phyloP scores from a whole-genome alignment of 345 rosid species.

The Heritiera littoralis region DNA sequence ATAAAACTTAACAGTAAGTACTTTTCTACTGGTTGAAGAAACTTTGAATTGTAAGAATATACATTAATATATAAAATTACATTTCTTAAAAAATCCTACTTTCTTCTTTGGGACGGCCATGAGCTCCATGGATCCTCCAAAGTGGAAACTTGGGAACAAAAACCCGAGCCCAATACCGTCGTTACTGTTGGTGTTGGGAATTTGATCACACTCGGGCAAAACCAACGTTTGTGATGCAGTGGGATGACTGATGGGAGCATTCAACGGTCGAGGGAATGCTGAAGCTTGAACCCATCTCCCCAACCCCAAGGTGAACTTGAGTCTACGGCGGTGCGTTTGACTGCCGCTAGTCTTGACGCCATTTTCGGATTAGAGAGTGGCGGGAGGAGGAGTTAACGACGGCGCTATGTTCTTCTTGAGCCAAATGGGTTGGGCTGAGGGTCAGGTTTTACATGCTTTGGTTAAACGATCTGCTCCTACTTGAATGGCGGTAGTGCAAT shows the following conservation, averaged over 20 bases:
- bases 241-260: constrained; percentile 7
- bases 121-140: constrained; percentile 73
- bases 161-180: constrained; percentile 35
- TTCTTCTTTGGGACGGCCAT: constrained; percentile 91
- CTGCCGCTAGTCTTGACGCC: constrained; percentile 56
- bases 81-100: constrained; percentile 32
- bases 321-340: constrained; percentile 39
- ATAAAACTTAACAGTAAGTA: neutral
- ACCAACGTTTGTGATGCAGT: constrained; percentile 25
- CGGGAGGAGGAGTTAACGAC: neutral
- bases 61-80: too few species aligned
- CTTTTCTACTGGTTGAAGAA: neutral
- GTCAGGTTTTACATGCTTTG: neutral
- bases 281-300: constrained; percentile 43
- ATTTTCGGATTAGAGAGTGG: constrained; percentile 24
- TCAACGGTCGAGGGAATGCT: constrained; percentile 50
- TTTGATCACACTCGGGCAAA: constrained; percentile 47
- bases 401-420: neutral
- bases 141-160: constrained; percentile 45
- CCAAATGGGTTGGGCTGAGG: neutral
- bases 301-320: constrained; percentile 25
- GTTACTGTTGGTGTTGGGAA: constrained; percentile 29
- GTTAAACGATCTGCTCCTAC: neutral
- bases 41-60: neutral
- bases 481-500: neutral